Evolutionary conservation across 805 yeast genomes (phyloP), one percentile per base, ranked within the genome.

Genomic region (Saturnispora sekii): DNA sequence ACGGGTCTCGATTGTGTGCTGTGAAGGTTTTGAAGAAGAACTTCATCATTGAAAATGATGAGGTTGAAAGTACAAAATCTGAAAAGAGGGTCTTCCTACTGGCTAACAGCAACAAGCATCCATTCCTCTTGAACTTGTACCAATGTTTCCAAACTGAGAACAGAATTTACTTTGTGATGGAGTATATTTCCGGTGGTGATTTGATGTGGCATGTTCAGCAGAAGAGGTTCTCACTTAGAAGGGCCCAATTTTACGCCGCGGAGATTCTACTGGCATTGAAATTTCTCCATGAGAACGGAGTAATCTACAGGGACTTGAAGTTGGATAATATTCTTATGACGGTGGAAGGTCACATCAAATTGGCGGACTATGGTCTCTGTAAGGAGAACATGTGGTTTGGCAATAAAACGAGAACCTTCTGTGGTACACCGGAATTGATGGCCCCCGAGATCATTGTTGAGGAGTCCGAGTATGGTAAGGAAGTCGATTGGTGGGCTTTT

Each of bases 401-500:
- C 10, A 78, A 74, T 53, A 86, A 89, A 15, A 93, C 97, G 0
- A 81, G 86, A 4, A 93, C 98, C 0, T 93, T 90, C 69, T 93
- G 98, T 70, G 98, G 99, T 55, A 93, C 99, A 2, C 99, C 99
- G 0, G 98, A 93, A 63, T 85, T 93, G 54, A 93, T 93, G 96
- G 99, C 98, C 1, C 99, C 99, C 0, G 99, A 93, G 64, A 90
- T 93, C 53, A 71, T 93, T 58, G 81, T 86, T 51, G 52, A 48
- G 9, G 97, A 93, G 44, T 95, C 89, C 63, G 84, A 81, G 48
- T 93, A 93, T 58, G 93, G 88, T 43, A 79, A 95, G 58, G 84
- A 93, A 34, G 98, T 93, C 44, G 99, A 93, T 66, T 93, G 98
- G 98, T 93, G 98, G 98, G 97, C 98, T 1, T 87, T 89, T 70